Evolutionary conservation across 495 filamentous ascomycete species (phyloP), one percentile per base, ranked within the genome.

Genomic region (Penicillium samsonianum): DNA sequence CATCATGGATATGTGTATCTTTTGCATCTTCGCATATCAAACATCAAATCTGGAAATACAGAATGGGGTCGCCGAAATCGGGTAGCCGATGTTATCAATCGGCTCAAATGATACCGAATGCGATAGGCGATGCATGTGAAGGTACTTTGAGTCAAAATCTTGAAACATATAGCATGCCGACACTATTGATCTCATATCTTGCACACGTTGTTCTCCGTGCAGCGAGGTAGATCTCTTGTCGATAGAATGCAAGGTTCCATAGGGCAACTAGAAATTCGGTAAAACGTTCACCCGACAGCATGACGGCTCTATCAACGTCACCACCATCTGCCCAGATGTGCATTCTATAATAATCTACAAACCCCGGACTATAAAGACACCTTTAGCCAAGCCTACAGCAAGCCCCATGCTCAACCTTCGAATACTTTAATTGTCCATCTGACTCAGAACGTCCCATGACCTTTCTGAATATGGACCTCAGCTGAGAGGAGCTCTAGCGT

Each of bases 401-500:
- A 52, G 22, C 35, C 17, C 44, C 30, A 20, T 5, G 26, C 31
- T 16, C n/a, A 48, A 48, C 17, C 9, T 22, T 48, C n/a, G 6
- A 19, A 33, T 46, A 55, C 17, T 46, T 38, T 55, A 38, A 28
- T 26, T 30, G n/a, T n/a, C n/a, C n/a, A 33, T 43, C 59, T 64
- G 62, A 57, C 55, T 58, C 55, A 53, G 38, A 44, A 46, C 37
- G 41, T 38, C 53, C 53, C 53, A 55, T 55, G 55, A 57, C 35
- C 19, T 53, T 2, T 33, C 31, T 37, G 42, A 7, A 3, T 8
- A 46, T 55, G 64, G 66, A 67, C 70, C 70, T 73, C 70, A 68
- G 70, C 66, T 68, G 67, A 63, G 62, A 19, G 60, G 55, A 68
- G 59, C 52, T 55, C 46, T 48, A 8, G 53, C 42, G 67, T 44